Evolutionary conservation across 352 stramenopile species (phyloP), one percentile per base, ranked within the genome.

Genomic region (Salisapilia sapeloensis): DNA sequence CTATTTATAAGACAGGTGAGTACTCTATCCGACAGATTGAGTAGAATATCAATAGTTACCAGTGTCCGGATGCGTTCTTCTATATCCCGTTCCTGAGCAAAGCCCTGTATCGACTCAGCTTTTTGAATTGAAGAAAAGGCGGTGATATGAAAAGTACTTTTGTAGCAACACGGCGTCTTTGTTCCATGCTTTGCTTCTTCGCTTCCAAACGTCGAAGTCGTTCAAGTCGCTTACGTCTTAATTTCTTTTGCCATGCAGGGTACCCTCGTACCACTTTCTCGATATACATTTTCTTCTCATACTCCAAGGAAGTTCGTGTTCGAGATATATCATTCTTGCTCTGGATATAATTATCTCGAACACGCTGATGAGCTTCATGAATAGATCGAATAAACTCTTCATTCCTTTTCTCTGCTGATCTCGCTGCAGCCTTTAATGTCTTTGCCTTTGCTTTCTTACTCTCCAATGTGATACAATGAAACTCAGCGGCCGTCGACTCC

Each of bases 401-500:
- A 35, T 86, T 85, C 17, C 42, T 54, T 20, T 53, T 58, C 38
- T 66, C 77, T 6, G 59, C 59, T 1, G 46, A 21, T 1, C 72
- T 38, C 0, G 60, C 53, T 0, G 59, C 42, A 1, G 54, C 45
- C 3, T 64, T 58, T 24, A 71, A 35, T 4, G 43, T 34, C 32
- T 81, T 81, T 57, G 50, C 72, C 35, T 81, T 80, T 24, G 72
- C 61, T 16, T 55, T 66, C 31, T 35, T 53, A 39, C 53, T 81
- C 44, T 89, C 66, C 16, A 70, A 44, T 11, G 66, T 57, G 10
- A 80, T 55, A 3, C 61, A 58, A 29, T 65, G 82, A 41, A 78
- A 81, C 51, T 90, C 74, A 20, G 65, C 70, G 5, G 66, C 59
- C 10, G 69, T 86, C 23, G 70, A 64, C 40, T 90, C 74, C 4